These are phyloP conservation scores for Fraxinus paxiana DNA, from an alignment of 305 asterid species.

Conservation along the genomic window DNA sequence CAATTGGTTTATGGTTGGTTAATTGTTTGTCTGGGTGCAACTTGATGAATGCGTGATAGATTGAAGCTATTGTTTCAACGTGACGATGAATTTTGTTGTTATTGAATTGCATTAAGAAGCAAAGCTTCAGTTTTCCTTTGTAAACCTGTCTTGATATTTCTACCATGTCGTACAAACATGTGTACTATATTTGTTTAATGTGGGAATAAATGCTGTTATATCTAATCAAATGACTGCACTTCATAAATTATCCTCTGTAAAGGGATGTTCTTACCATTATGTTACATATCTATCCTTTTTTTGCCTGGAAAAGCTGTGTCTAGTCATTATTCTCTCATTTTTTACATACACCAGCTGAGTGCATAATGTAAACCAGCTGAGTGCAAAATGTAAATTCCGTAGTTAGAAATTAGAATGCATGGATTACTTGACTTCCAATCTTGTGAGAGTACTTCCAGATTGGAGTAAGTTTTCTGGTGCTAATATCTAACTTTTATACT, in stretches of 20 bases:
- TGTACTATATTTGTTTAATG: background rate
- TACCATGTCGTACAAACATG: background rate
- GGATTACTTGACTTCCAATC: background rate
- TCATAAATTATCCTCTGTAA: background rate
- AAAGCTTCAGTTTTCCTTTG: background rate
- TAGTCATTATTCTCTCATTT: background rate
- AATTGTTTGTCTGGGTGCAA: background rate
- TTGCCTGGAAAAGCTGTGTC: background rate
- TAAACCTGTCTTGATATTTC: background rate
- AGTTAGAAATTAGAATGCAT: background rate
- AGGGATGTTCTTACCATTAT: background rate
- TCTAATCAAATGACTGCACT: background rate
- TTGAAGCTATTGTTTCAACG: background rate
- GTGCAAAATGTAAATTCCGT: background rate
- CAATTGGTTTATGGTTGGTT: background rate
- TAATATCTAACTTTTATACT: background rate
- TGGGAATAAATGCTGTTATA: background rate
- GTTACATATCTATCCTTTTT: background rate
- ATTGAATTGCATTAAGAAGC: background rate
- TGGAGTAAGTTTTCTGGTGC: background rate
- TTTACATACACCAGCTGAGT: background rate
- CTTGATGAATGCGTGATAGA: background rate
- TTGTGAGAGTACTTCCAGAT: background rate
- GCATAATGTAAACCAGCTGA: background rate
- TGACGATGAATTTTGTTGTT: background rate